Percentiles rank a stretch among this genome's conserved stretches.
Evolutionary conservation across 2,329 filamentous ascomycete species (phyloP).

Genomic region (Zasmidium angulare): DNA sequence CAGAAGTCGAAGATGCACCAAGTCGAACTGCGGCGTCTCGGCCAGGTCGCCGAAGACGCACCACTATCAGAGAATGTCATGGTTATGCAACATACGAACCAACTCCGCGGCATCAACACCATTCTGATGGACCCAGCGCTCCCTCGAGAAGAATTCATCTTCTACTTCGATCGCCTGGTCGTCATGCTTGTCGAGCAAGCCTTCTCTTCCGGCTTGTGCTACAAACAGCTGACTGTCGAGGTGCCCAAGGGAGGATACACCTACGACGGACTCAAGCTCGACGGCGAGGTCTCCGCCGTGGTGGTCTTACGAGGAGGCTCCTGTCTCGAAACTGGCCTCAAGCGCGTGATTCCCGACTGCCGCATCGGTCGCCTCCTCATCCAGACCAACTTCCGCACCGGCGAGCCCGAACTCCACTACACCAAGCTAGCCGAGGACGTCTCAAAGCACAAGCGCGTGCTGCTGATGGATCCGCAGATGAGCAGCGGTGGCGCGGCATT

Average conservation of each 20-base stretch:
- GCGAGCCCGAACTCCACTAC: conserved; percentile 92
- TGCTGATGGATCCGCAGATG: conserved; percentile 93
- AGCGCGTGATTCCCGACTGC: conserved; percentile 89
- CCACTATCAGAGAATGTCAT: conserved; percentile 74
- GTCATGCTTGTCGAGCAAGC: conserved; percentile 83
- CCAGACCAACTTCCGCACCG: conserved; percentile 75
- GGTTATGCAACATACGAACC: conserved; percentile 72
- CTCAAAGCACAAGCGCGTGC: conserved; percentile 71
- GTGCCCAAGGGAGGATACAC: conserved; percentile 65
- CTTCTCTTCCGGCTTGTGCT: conserved; percentile 70
- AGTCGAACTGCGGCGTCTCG: conserved; percentile 72
- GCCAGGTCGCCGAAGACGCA: conserved; percentile 64
- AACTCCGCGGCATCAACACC: conserved; percentile 85
- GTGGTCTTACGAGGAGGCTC: conserved; percentile 86
- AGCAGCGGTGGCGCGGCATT: conserved; percentile 80
- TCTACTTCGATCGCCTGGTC: conserved; percentile 90
- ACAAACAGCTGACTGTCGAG: conserved; percentile 61
- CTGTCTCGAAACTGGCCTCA: conserved; percentile 82
- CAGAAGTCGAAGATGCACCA: conserved; percentile 85
- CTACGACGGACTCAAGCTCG: conserved; percentile 70
- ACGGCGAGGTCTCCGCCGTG: conserved; percentile 77
- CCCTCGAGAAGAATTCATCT: conserved; percentile 85
- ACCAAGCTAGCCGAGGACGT: conserved; percentile 76
- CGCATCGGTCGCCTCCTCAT: conserved; percentile 86
- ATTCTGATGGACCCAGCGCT: conserved; percentile 81